A percentile compares a stretch with the other conserved stretches of the same genome.
phyloP scores from a whole-genome alignment of 352 stramenopile species.

The Phytophthora aleatoria region DNA sequence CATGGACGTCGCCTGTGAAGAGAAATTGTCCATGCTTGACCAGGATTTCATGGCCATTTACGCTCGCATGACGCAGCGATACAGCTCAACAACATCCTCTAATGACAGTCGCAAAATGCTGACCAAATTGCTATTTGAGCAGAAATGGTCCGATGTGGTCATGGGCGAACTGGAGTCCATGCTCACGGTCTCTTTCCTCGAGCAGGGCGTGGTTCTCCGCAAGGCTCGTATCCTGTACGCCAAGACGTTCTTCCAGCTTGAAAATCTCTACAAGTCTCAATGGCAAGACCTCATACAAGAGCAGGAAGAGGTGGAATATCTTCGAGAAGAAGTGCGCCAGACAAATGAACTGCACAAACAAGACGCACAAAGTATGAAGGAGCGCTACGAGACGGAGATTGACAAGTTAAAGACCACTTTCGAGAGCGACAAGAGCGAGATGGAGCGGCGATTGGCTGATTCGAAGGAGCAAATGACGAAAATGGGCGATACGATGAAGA shows the following conservation, averaged over 20 bases:
- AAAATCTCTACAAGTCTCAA: constrained; percentile 51
- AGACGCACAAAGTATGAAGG: constrained; percentile 46
- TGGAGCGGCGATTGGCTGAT: constrained; percentile 72
- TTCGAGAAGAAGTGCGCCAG: constrained; percentile 37
- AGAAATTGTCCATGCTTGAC: constrained; percentile 67
- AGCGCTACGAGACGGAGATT: constrained; percentile 62
- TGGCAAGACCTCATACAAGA: constrained; percentile 41
- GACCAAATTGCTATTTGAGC: constrained; percentile 78
- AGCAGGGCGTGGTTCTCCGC: constrained; percentile 83
- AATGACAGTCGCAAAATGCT: constrained; percentile 42
- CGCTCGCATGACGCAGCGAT: constrained; percentile 44
- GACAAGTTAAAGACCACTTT: constrained; percentile 46
- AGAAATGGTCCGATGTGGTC: constrained; percentile 92
- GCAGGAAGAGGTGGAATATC: constrained; percentile 43
- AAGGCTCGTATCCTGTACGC: constrained; percentile 85
- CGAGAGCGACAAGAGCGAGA: constrained; percentile 56
- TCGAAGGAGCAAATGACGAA: constrained; percentile 86
- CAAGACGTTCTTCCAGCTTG: constrained; percentile 76
- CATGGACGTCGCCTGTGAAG: constrained; percentile 43
- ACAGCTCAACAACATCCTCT: constrained; percentile 1
- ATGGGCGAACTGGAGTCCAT: constrained; percentile 88
- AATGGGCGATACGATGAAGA: constrained; percentile 93
- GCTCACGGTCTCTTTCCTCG: constrained; percentile 87
- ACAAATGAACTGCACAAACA: constrained; percentile 46
- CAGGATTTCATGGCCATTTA: constrained; percentile 71